Conservation (phyloP, 2,329 filamentous ascomycete genomes). For the Balansia obtecta region DNA sequence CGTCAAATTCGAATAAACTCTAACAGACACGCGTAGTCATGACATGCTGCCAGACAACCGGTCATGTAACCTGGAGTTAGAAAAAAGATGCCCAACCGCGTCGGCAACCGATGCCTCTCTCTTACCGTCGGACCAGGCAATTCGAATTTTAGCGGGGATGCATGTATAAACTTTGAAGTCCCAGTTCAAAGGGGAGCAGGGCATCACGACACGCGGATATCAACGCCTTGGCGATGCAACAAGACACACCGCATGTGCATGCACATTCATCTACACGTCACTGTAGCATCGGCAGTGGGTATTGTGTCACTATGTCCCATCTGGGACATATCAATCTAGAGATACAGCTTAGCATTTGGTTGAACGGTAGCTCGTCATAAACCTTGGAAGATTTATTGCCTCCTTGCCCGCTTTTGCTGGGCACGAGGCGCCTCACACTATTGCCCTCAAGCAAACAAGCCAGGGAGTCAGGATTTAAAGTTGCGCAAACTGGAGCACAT, state of each 20-base stretch:
- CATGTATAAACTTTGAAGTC: neutral
- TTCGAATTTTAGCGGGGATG: neutral
- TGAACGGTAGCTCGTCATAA: neutral
- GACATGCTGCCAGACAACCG: neutral
- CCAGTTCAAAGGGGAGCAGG: too few relatives aligned
- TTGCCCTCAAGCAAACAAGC: neutral
- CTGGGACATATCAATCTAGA: neutral
- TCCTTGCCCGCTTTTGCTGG: neutral
- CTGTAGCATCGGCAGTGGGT: neutral
- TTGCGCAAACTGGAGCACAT: neutral
- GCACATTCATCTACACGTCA: neutral
- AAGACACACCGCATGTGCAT: too few relatives aligned
- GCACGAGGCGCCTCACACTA: neutral
- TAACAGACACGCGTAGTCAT: neutral
- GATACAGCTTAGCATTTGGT: neutral
- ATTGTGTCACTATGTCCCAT: neutral
- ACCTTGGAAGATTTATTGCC: neutral
- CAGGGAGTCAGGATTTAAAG: neutral
- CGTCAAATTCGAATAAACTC: neutral
- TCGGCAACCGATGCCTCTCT: neutral
- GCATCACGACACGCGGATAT: too few relatives aligned
- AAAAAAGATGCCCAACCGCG: neutral
- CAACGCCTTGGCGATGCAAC: too few relatives aligned
- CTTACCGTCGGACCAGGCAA: neutral
- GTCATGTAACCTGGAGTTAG: neutral